Conservation (phyloP, 2,329 filamentous ascomycete species). For the Penicillium sp. region DNA sequence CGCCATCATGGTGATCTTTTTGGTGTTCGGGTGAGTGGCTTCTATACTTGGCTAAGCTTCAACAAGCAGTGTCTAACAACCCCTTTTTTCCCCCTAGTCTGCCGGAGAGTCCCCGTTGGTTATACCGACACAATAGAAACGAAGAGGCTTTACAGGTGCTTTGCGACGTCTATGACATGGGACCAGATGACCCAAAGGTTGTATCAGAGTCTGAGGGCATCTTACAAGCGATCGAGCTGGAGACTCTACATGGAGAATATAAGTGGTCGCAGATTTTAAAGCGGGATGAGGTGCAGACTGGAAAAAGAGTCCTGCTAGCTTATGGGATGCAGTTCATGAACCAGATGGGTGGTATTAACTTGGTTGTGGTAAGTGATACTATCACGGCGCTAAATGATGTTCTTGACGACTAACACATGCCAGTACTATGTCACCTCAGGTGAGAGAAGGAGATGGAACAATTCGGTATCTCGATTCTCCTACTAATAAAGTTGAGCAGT, state of each 20-base stretch:
- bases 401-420: conserved; percentile 9
- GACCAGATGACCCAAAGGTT: conserved; percentile 27
- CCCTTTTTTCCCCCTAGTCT: conserved; percentile 31
- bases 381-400: background rate
- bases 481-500: conserved; percentile 29
- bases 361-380: conserved; percentile 45
- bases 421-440: conserved; percentile 33
- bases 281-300: conserved; percentile 49
- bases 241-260: conserved; percentile 40
- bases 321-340: conserved; percentile 57
- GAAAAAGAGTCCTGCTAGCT: conserved; percentile 52
- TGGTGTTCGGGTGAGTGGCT: conserved; percentile 35
- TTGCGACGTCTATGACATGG: conserved; percentile 33
- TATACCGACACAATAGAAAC: conserved; percentile 47
- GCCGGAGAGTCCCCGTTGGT: conserved; percentile 48
- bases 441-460: conserved; percentile 11
- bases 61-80: background rate
- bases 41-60: conserved; percentile 3
- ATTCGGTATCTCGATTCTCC: no score
- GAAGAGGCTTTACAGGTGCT: conserved; percentile 35
- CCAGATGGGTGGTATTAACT: conserved; percentile 55
- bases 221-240: conserved; percentile 50
- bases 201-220: conserved; percentile 43
- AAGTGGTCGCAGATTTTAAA: conserved; percentile 49
- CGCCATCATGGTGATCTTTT: conserved; percentile 45